Evolutionary conservation across 306 rosid species (phyloP).

Genomic region (Oxytropis ochrocephala): DNA sequence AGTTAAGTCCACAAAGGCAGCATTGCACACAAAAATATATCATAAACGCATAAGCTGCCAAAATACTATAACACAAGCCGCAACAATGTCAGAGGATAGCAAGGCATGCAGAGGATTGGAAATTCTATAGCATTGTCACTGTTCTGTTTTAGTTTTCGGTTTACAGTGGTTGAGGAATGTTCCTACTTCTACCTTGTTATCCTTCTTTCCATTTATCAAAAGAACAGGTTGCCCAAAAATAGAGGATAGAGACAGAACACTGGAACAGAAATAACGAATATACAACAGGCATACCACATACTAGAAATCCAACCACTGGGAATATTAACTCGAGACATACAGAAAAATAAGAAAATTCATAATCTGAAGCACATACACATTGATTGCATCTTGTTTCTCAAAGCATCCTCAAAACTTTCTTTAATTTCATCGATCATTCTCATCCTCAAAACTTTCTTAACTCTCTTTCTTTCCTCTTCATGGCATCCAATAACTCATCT

Average conservation of each 20-base stretch:
- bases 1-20: neutral
- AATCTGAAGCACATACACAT: slow-evolving; percentile 48
- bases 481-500: slow-evolving; percentile 40
- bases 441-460: neutral
- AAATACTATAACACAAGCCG: neutral
- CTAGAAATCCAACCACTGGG: neutral
- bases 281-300: neutral
- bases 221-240: neutral
- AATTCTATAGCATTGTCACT: neutral
- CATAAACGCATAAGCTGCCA: neutral
- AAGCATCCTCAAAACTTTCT: slow-evolving; percentile 55
- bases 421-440: neutral
- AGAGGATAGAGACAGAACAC: slow-evolving; percentile 1
- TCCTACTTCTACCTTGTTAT: neutral
- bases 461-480: neutral
- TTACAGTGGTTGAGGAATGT: slow-evolving; percentile 1
- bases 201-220: neutral
- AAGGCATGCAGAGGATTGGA: slow-evolving; percentile 7
- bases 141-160: neutral
- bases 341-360: neutral
- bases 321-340: slow-evolving; percentile 2
- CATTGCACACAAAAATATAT: neutral
- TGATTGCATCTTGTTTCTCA: slow-evolving; percentile 86
- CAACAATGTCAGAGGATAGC: neutral
- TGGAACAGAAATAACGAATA: neutral